Evolutionary conservation across 148 eudicot species (phyloP), one percentile per base, ranked within the genome.

Genomic region (Rhododendron simsii): DNA sequence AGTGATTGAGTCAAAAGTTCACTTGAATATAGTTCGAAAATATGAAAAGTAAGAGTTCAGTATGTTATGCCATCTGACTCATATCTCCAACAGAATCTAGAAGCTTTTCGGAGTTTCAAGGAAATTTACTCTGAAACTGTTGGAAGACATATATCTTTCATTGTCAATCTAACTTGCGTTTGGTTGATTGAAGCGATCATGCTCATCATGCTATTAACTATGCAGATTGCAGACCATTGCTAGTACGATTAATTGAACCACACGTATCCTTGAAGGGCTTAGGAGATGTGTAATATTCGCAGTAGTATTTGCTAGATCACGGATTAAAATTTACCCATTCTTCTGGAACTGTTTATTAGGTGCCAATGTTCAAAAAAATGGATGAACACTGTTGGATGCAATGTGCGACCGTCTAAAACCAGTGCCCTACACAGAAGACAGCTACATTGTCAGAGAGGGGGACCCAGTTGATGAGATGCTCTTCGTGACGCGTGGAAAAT

Each of bases 401-500:
- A 45, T 95, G 94, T 97, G 98, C 45, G 99, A 97, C 85, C 90
- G 95, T 78, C 92, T 97, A 35, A 95, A 93, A 86, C 98, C 98
- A 7, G 91, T 88, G 12, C 95, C 94, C 21, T 94, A 94, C 93
- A 97, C 98, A 1, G 93, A 94, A 88, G 91, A 89, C 63, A 93
- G 98, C 86, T 89, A 77, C 88, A 89, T 97, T 7, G 90, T 93
- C 82, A 92, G 98, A 35, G 99, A 95, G 87, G 98, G 99, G 0
- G 99, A 97, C 84, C 99, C 95, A 4, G 99, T 95, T 14, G 93
- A 92, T 47, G 98, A 93, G 71, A 97, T 97, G 99, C 90, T 97
- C 59, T 95, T 97, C 30, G 86, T 97, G 33, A 95, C 93, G 93
- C 93, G 98, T 13, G 98, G 99, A 44, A 93, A 87, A 85, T 87